Base-by-base conservation (phyloP, 2,329 filamentous ascomycete genomes). In the Colletotrichum noveboracense region DNA sequence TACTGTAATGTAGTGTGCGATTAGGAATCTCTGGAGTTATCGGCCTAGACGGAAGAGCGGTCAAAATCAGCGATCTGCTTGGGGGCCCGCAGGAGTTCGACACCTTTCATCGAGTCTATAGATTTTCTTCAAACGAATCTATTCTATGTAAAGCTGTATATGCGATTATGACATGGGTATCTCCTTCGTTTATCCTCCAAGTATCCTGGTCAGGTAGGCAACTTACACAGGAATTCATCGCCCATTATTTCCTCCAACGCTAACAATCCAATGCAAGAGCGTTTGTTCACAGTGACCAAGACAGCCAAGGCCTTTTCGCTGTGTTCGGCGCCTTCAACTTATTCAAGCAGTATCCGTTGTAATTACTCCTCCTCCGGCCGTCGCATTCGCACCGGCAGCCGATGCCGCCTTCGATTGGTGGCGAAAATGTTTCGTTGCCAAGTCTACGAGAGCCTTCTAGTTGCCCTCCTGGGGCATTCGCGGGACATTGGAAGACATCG, bases 241-340 rank as follows among this genome's bases (percentile, higher is more conserved):
- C 43, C 43, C 43, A 52, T 52, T 52, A 52, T 21, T 52, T 52
- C 43, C 32, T n/a, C 14, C 24, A 18, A 43, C 36, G 34, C 21
- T 28, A 28, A 26, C 14, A 43, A 18, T 26, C 13, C 30, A 43
- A 26, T 52, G 43, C 43, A 52, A 52, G n/a, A 6, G 43, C 43
- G n/a, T 13, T 32, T 14, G 4, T 4, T 70, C 36, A 70, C 26
- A 86, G 78, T 76, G 65, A 52, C 71, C 66, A 74, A 13, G 66
- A 38, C n/a, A 70, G 32, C 71, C 66, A 74, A 18, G 66, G 60
- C 8, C 48, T 60, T 21, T 7, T 88, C 87, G 9, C 87, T 85
- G 74, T 87, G 83, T 76, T 88, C 87, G 10, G 93, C 82, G 77
- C 84, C 86, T 71, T 87, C 24, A 74, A 6, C 66, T 80, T 85